Evolutionary conservation across 2,329 filamentous ascomycete genomes (phyloP), one percentile per base, ranked within the genome.

Genomic region (Ophiostoma fasciatum): DNA sequence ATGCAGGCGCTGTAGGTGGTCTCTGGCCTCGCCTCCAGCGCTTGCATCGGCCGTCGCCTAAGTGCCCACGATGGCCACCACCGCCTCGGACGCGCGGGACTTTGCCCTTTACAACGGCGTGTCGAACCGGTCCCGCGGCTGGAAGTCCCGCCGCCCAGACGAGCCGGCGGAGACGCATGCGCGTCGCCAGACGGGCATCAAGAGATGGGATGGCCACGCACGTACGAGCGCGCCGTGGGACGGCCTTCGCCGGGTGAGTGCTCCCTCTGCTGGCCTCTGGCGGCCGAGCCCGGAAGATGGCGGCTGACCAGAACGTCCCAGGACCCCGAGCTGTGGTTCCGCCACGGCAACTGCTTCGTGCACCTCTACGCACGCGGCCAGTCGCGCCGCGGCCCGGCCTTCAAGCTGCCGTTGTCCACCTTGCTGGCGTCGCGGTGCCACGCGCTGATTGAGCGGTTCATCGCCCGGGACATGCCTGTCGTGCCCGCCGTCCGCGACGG

Each of bases 281-380:
- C 21, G 18, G 9, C 7, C 2, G 28, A n/a, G 22, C 6, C 6
- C 11, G 7, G 15, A 28, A 20, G 1, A 14, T 23, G 17, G 5
- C 19, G 3, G 7, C 18, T 32, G 18, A 12, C 29, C 17, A n/a
- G n/a, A 21, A 7, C 18, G 26, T n/a, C 31, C n/a, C 40, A 85
- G 80, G 81, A 87, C 46, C 61, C 69, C 3, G 80, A 84, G 45
- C 60, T 88, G 3, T 87, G 76, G 76, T 64, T 66, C 41, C 61
- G 66, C 10, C 57, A 74, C 43, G 80, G 76, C 12, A 73, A 84
- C 49, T 85, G 80, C 47, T 62, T 74, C 13, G 64, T 87, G 2
- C 66, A 85, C 52, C 61, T 87, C 0, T 76, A 82, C 47, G 68
- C 58, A n/a, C 63, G 65, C 43, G 76, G 75, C 27, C 69, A 73